Evolutionary conservation across 768 basidiomycete species (phyloP).

Genomic region (Pleurotus tuber-regium): DNA sequence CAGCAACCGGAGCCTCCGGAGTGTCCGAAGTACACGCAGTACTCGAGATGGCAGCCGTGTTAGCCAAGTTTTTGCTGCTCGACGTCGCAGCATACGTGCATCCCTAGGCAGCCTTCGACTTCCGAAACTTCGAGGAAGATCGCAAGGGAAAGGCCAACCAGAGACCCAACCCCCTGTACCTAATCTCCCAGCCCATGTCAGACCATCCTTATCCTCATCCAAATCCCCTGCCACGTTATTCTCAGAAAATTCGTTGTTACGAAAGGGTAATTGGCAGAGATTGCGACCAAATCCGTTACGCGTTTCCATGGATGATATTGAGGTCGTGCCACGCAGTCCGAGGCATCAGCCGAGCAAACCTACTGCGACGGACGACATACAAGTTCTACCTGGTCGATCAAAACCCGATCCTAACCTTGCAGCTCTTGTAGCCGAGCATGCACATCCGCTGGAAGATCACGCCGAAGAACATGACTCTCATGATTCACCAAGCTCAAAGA

Average conservation of each 20-base stretch:
- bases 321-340: slow-evolving; percentile 1
- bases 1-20: slow-evolving; percentile 32
- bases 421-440: neutral
- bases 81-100: slow-evolving; percentile 57
- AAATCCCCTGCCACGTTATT: slow-evolving; percentile 3
- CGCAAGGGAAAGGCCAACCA: slow-evolving; percentile 18
- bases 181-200: slow-evolving; percentile 2
- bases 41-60: slow-evolving; percentile 25
- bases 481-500: neutral
- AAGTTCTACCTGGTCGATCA: neutral
- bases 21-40: slow-evolving; percentile 31
- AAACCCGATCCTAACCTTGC: neutral
- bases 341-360: neutral
- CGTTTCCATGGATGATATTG: slow-evolving; percentile 1
- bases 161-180: slow-evolving; percentile 5
- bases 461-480: neutral
- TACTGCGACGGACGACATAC: slow-evolving; percentile 1
- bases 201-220: neutral
- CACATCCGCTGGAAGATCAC: neutral
- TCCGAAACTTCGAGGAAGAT: slow-evolving; percentile 32
- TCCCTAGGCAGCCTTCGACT: slow-evolving; percentile 69
- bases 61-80: slow-evolving; percentile 60
- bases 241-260: neutral
- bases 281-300: neutral
- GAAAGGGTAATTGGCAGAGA: neutral